Percentiles rank a stretch among this genome's conserved stretches.
These are phyloP conservation scores for Cercospora zeae-maydis DNA, from an alignment of 2,329 filamentous ascomycete species.

Conservation along the genomic window DNA sequence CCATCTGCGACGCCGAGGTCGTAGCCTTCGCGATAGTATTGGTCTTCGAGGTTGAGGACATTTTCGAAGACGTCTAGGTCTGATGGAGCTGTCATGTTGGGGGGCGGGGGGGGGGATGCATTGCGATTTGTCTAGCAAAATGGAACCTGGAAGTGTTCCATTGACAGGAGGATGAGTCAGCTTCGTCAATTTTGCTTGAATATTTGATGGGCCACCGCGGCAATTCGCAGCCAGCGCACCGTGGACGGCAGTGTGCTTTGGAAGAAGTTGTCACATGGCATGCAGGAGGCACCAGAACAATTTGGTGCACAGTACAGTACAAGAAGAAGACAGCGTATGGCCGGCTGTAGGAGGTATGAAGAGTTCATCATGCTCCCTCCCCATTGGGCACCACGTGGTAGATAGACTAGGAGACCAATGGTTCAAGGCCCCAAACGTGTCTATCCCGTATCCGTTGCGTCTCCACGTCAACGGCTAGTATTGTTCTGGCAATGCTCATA, in stretches of 20 bases:
- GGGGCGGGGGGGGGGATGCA: not conserved
- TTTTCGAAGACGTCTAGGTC: conserved; percentile 47
- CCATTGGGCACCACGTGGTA: not conserved
- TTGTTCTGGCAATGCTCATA: no score
- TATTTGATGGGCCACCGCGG: not conserved
- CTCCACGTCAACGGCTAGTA: no score
- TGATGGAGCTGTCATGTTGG: conserved; percentile 7
- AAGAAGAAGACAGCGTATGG: no score
- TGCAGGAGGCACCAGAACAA: not conserved
- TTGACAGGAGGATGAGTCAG: conserved; percentile 6
- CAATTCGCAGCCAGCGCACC: not conserved
- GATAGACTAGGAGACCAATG: not conserved
- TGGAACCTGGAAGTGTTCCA: no score
- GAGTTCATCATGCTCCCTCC: not conserved
- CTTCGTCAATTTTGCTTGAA: not conserved
- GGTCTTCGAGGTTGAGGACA: conserved; percentile 58
- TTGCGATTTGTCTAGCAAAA: no score
- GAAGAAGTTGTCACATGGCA: not conserved
- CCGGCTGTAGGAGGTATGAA: no score
- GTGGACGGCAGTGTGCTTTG: not conserved
- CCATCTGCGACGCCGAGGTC: conserved; percentile 72
- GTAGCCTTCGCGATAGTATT: conserved; percentile 82
- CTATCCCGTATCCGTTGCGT: no score
- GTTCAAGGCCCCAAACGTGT: no score
- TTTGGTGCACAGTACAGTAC: not conserved